Percentiles rank a stretch among this genome's conserved stretches.
phyloP scores from a whole-genome alignment of 140 eudicot species.

The Cichorium intybus region DNA sequence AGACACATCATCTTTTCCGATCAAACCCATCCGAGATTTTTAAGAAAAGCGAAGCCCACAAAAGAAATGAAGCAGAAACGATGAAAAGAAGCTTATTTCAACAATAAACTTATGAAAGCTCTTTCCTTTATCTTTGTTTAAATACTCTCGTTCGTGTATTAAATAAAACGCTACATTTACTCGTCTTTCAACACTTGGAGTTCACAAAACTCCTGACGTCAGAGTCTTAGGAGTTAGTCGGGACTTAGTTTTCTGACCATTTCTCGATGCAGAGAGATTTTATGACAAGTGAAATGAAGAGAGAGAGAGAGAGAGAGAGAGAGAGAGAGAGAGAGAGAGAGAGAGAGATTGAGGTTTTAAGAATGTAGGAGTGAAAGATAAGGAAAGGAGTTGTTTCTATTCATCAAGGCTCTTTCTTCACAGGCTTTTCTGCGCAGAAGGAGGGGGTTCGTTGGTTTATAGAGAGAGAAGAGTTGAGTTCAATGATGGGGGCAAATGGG shows the following conservation, averaged over 20 bases:
- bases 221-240: not conserved
- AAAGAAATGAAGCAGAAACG: not conserved
- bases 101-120: slow-evolving; percentile 8
- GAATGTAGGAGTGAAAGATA: slow-evolving; percentile 47
- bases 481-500: not conserved
- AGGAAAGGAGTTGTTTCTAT: slow-evolving; percentile 49
- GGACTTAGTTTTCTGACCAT: slow-evolving; percentile 15
- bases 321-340: too few relatives aligned
- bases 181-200: slow-evolving; percentile 25
- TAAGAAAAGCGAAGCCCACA: too few relatives aligned
- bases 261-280: slow-evolving; percentile 25
- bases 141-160: not conserved
- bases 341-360: too few relatives aligned
- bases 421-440: slow-evolving; percentile 11
- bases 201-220: not conserved
- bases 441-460: not conserved
- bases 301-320: too few relatives aligned
- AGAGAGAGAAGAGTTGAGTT: not conserved
- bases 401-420: slow-evolving; percentile 48
- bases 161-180: not conserved
- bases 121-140: slow-evolving; percentile 5
- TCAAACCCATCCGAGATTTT: slow-evolving; percentile 29
- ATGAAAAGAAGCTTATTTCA: not conserved
- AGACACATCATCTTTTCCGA: slow-evolving; percentile 22
- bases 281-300: slow-evolving; percentile 9